These are phyloP conservation scores for Hysterangium stoloniferum DNA, from an alignment of 768 basidiomycete genomes.

Conservation along the genomic window DNA sequence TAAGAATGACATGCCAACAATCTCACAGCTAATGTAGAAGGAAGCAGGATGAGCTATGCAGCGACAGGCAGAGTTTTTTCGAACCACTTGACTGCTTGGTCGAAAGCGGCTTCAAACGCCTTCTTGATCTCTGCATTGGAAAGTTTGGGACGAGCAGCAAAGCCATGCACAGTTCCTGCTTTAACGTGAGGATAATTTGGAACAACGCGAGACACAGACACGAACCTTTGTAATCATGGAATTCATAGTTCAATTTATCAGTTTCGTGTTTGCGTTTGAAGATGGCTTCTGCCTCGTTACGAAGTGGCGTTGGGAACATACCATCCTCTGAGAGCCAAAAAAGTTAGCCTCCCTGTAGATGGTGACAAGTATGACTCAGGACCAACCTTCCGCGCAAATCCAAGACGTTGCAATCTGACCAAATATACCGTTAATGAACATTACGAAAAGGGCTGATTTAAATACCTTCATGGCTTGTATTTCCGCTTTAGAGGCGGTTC, in stretches of 20 bases:
- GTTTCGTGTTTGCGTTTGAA: slow-evolving; percentile 25
- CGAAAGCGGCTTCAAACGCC: slow-evolving; percentile 36
- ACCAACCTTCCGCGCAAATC: slow-evolving; percentile 31
- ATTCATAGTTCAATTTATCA: slow-evolving; percentile 28
- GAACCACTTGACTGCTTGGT: slow-evolving; percentile 37
- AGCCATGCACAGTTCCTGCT: slow-evolving; percentile 40
- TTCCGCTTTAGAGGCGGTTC: slow-evolving; percentile 20
- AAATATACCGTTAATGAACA: neutral
- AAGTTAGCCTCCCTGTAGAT: too few relatives aligned
- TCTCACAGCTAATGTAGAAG: too few relatives aligned
- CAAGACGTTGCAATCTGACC: slow-evolving; percentile 24
- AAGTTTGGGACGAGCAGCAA: slow-evolving; percentile 40
- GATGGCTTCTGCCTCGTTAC: slow-evolving; percentile 23
- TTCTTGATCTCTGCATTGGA: slow-evolving; percentile 33
- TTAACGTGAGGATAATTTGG: slow-evolving; percentile 8
- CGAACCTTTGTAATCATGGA: slow-evolving; percentile 29
- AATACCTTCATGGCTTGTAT: slow-evolving; percentile 31
- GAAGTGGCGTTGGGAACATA: slow-evolving; percentile 19
- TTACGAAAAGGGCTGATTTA: neutral
- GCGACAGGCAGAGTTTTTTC: slow-evolving; percentile 32
- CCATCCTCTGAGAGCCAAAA: slow-evolving; percentile 28
- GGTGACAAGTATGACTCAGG: neutral
- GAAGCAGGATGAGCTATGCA: too few relatives aligned
- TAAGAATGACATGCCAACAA: too few relatives aligned
- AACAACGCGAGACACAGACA: neutral